These are phyloP conservation scores for Cryptococcus amylolentus DNA, from an alignment of 1,284 basidiomycete species.

Conservation along the genomic window DNA sequence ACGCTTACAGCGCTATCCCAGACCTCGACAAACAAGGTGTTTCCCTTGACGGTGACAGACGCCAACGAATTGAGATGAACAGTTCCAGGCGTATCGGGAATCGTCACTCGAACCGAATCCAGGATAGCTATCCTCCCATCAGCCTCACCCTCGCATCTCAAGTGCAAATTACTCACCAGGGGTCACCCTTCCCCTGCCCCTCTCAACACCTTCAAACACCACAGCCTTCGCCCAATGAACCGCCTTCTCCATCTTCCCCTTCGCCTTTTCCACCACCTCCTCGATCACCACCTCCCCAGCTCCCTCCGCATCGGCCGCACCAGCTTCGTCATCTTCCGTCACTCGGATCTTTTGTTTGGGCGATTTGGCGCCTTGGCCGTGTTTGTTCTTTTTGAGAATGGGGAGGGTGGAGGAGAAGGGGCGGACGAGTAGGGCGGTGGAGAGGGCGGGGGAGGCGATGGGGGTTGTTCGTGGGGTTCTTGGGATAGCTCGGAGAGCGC, in stretches of 20 bases:
- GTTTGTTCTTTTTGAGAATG: slow-evolving; percentile 33
- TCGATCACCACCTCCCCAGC: slow-evolving; percentile 19
- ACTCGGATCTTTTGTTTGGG: slow-evolving; percentile 14
- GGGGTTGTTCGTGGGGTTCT: neutral
- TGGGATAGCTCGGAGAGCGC: neutral
- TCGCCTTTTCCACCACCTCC: slow-evolving; percentile 29
- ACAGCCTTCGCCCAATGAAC: slow-evolving; percentile 41
- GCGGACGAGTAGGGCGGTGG: neutral
- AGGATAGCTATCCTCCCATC: slow-evolving; percentile 35
- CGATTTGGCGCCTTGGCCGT: slow-evolving; percentile 11
- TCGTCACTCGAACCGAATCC: slow-evolving; percentile 40
- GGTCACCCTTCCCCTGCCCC: slow-evolving; percentile 41
- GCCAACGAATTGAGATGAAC: slow-evolving; percentile 41
- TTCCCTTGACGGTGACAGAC: slow-evolving; percentile 39
- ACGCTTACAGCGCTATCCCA: slow-evolving; percentile 40
- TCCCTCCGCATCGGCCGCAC: slow-evolving; percentile 18
- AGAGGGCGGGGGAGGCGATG: neutral
- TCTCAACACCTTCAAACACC: slow-evolving; percentile 46
- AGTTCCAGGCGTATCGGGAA: slow-evolving; percentile 30
- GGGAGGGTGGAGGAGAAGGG: slow-evolving; percentile 23
- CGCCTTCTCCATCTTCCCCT: slow-evolving; percentile 43
- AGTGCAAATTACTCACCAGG: slow-evolving; percentile 34
- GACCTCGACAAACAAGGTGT: slow-evolving; percentile 41
- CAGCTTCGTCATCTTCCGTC: slow-evolving; percentile 10
- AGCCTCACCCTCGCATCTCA: neutral